phyloP scores from a whole-genome alignment of 257 asterid species.

The Solanum paucissectum region DNA sequence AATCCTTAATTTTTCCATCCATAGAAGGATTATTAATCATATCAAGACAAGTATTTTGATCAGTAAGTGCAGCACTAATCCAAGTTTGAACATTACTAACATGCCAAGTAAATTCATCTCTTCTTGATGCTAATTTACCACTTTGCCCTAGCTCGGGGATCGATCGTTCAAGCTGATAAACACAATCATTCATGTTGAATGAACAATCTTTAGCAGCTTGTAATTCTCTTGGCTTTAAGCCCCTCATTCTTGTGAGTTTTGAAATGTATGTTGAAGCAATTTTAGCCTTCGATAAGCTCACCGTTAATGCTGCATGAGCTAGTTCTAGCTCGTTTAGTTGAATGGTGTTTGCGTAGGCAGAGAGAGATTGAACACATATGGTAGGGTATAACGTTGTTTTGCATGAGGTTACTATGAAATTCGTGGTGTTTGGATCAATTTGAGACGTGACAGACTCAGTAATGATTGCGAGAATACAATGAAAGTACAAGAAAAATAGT shows the following conservation, averaged over 20 bases:
- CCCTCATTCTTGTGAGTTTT: constrained; percentile 15
- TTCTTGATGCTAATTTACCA: constrained; percentile 9
- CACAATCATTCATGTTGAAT: constrained; percentile 29
- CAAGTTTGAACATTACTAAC: constrained; percentile 56
- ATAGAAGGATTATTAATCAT: constrained; percentile 47
- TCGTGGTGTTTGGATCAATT: background rate
- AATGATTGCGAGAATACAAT: background rate
- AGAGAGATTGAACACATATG: constrained; percentile 40
- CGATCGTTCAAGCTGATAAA: constrained; percentile 44
- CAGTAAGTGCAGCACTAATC: constrained; percentile 79
- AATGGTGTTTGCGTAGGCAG: constrained; percentile 24
- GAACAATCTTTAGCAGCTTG: constrained; percentile 48
- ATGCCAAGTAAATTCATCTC: constrained; percentile 36
- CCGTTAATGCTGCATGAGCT: constrained; percentile 37
- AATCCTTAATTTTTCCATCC: constrained; percentile 38
- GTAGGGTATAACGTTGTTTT: constrained; percentile 40
- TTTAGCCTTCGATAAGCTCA: constrained; percentile 35
- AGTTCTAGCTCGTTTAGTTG: constrained; percentile 33
- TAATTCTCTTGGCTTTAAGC: constrained; percentile 26
- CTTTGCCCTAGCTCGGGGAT: constrained; percentile 33
- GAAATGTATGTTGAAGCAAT: constrained; percentile 22
- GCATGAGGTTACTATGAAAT: constrained; percentile 41
- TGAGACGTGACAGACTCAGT: constrained; percentile 1
- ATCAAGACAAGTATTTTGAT: constrained; percentile 47
- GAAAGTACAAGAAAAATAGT: constrained; percentile 16